These are phyloP conservation scores for maize (Zea mays) DNA, from an alignment of 176 grass and related monocot species.

Conservation along the genomic window DNA sequence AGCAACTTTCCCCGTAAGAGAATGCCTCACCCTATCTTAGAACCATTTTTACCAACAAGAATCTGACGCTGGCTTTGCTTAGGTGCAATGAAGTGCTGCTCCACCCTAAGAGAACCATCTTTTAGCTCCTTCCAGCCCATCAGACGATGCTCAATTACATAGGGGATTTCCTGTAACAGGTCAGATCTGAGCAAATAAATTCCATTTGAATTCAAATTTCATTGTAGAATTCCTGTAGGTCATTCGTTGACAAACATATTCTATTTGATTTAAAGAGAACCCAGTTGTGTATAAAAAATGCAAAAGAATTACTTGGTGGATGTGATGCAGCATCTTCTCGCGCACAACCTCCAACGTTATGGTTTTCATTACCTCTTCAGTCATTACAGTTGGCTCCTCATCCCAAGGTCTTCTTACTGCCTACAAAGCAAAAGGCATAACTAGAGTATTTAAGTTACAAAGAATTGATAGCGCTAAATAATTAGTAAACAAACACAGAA, in stretches of 20 bases:
- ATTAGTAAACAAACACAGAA: constrained; percentile 1
- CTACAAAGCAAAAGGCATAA: constrained; percentile 45
- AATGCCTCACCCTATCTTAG: constrained; percentile 87
- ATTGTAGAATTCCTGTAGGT: neutral
- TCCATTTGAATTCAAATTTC: neutral
- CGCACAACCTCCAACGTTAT: constrained; percentile 93
- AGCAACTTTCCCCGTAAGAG: neutral
- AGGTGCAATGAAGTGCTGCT: constrained; percentile 92
- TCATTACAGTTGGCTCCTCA: constrained; percentile 80
- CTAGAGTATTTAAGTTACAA: constrained; percentile 13
- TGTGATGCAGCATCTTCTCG: constrained; percentile 90
- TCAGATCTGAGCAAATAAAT: constrained; percentile 34
- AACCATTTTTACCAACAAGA: constrained; percentile 98
- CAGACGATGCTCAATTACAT: constrained; percentile 88
- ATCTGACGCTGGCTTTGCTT: constrained; percentile 93
- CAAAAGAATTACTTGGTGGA: constrained; percentile 75
- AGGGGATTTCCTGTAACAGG: constrained; percentile 82
- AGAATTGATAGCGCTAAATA: neutral
- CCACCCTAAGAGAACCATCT: constrained; percentile 92
- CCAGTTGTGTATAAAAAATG: constrained; percentile 10
- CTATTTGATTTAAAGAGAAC: constrained; percentile 23
- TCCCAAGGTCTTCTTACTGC: constrained; percentile 93
- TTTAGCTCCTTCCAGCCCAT: constrained; percentile 96
- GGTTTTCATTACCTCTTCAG: constrained; percentile 93
- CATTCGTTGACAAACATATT: neutral